These are phyloP conservation scores for Populus hybrid DNA, from an alignment of 441 rosid genomes.

Conservation along the genomic window DNA sequence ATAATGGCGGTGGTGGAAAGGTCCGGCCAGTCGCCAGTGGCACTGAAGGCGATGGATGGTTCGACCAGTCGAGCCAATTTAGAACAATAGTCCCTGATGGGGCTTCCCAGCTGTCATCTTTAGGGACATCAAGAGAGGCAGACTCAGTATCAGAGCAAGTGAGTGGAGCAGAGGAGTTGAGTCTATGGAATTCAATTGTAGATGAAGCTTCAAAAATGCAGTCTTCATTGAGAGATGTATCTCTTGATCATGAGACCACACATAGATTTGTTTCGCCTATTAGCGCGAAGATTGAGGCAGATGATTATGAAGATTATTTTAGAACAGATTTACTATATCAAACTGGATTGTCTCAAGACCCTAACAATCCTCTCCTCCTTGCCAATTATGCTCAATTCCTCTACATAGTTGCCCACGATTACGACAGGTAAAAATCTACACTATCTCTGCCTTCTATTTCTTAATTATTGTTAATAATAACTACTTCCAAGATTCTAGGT, in stretches of 20 bases:
- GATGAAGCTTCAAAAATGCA: conserved; percentile 67
- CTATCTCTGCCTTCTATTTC: not conserved
- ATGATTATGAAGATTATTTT: conserved; percentile 46
- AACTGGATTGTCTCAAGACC: conserved; percentile 51
- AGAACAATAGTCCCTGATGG: conserved; percentile 46
- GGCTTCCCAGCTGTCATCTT: conserved; percentile 55
- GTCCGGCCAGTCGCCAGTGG: conserved; percentile 49
- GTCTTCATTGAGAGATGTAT: conserved; percentile 32
- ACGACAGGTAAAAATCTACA: conserved; percentile 56
- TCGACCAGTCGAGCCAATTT: conserved; percentile 39
- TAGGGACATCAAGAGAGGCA: conserved; percentile 30
- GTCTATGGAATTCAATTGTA: conserved; percentile 61
- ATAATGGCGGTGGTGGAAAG: conserved; percentile 70
- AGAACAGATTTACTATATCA: conserved; percentile 65
- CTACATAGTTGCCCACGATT: conserved; percentile 60
- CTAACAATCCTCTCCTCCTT: conserved; percentile 61
- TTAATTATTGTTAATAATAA: too few relatives aligned
- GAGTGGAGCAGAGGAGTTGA: conserved; percentile 41
- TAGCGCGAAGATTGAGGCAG: conserved; percentile 48
- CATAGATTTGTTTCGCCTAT: conserved; percentile 57
- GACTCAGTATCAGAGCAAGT: conserved; percentile 45
- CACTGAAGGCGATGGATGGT: conserved; percentile 64
- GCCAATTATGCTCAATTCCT: conserved; percentile 90
- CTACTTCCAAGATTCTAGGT: not conserved
- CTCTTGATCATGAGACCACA: conserved; percentile 56